phyloP scores from a whole-genome alignment of 306 rosid species.

The Rubus idaeus region DNA sequence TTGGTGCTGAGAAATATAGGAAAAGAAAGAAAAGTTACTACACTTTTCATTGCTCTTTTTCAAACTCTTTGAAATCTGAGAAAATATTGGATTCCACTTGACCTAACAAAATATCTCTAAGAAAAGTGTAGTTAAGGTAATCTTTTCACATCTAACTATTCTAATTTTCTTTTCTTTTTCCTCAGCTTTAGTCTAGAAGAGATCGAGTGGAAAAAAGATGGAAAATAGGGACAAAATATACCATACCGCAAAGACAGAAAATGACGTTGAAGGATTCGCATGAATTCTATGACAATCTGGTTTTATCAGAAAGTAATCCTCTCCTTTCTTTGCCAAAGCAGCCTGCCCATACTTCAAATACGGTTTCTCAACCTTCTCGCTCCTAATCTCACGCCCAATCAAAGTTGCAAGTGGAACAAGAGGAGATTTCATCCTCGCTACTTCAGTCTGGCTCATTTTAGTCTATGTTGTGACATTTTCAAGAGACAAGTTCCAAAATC shows the following conservation, averaged over 20 bases:
- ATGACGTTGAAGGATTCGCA: constrained; percentile 66
- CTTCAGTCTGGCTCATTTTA: constrained; percentile 71
- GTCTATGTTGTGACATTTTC: constrained; percentile 48
- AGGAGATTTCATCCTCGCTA: constrained; percentile 54
- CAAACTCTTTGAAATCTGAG: constrained; percentile 16
- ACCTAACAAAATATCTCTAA: constrained; percentile 18
- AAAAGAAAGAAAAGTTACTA: constrained; percentile 31
- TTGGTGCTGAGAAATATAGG: constrained; percentile 30
- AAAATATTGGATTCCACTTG: not conserved
- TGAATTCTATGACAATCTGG: constrained; percentile 75
- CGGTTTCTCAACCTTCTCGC: constrained; percentile 72
- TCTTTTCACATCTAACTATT: not conserved
- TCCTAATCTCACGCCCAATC: constrained; percentile 90
- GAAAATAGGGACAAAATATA: constrained; percentile 11
- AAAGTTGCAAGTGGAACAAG: constrained; percentile 88
- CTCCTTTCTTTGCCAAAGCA: constrained; percentile 98
- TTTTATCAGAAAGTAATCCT: constrained; percentile 88
- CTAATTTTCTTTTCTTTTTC: not conserved
- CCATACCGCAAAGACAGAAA: constrained; percentile 92
- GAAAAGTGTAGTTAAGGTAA: not conserved
- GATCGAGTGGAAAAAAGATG: constrained; percentile 8
- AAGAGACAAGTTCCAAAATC: constrained; percentile 26
- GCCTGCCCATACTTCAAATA: constrained; percentile 92
- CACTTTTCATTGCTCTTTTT: constrained; percentile 18
- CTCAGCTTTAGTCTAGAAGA: not conserved